Percentiles rank a stretch among this genome's conserved stretches.
Evolutionary conservation across 352 stramenopile genomes (phyloP).

Genomic region (Globisporangium viniferum): DNA sequence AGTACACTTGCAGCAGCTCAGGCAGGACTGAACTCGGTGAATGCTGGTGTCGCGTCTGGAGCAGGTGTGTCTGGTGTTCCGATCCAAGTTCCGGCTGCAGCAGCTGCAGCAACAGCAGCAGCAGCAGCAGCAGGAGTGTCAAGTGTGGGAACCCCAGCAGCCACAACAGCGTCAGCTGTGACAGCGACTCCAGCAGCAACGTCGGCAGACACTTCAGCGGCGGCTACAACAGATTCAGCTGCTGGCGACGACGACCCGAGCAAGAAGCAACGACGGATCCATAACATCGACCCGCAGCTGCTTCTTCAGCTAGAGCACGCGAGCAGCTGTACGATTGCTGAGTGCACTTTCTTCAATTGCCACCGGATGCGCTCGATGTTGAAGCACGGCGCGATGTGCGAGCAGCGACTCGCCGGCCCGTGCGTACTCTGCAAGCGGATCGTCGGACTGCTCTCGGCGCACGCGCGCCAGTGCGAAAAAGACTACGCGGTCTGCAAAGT

Average conservation of each 20-base stretch:
- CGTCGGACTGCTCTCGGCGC: conserved; percentile 74
- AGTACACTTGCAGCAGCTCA: conserved; percentile 5
- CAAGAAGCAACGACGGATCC: conserved; percentile 88
- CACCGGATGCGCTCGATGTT: conserved; percentile 87
- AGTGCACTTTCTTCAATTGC: conserved; percentile 86
- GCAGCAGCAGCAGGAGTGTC: background rate
- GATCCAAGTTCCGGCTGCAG: background rate
- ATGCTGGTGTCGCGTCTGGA: background rate
- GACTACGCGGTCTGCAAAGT: conserved; percentile 77
- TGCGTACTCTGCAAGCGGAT: conserved; percentile 88
- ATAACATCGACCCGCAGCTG: conserved; percentile 87
- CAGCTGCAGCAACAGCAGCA: background rate
- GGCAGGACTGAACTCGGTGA: background rate
- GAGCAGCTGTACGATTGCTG: conserved; percentile 59
- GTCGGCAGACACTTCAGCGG: background rate
- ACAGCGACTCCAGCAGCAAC: background rate
- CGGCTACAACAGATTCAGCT: conserved; percentile 8
- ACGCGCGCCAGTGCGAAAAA: conserved; percentile 81
- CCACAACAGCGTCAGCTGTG: background rate
- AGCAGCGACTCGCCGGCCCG: conserved; percentile 73
- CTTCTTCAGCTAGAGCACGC: conserved; percentile 84
- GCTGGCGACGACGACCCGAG: conserved; percentile 68
- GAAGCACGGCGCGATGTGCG: conserved; percentile 84
- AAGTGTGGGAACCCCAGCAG: conserved; percentile 1
- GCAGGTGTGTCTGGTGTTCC: background rate